A percentile compares a stretch with the other conserved stretches of the same genome.
phyloP scores from a whole-genome alignment of 257 asterid species.

The Primulina tabacum region DNA sequence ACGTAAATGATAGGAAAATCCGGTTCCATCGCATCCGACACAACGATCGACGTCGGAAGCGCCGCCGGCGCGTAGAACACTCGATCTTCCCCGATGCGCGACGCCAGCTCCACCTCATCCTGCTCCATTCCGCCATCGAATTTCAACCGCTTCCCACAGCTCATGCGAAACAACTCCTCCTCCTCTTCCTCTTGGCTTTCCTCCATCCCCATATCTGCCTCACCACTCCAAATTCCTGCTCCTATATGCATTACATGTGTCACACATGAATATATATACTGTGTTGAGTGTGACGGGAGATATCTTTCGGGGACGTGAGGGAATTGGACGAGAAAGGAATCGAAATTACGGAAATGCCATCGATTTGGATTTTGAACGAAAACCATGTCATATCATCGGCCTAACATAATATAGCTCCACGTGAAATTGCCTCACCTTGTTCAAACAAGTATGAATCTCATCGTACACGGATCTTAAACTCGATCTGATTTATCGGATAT shows the following conservation, averaged over 20 bases:
- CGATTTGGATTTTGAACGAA: too few relatives aligned
- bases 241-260: neutral
- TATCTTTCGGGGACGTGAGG: constrained; percentile 19
- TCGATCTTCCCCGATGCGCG: constrained; percentile 24
- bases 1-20: constrained; percentile 80
- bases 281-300: constrained; percentile 19
- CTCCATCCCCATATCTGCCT: constrained; percentile 41
- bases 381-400: too few relatives aligned
- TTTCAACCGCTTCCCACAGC: constrained; percentile 50
- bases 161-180: neutral
- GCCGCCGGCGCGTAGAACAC: constrained; percentile 49
- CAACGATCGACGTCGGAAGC: constrained; percentile 70
- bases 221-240: neutral
- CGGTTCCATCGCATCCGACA: constrained; percentile 72
- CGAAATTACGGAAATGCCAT: constrained; percentile 33
- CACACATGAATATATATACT: constrained; percentile 1
- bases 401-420: too few relatives aligned
- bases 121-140: constrained; percentile 30
- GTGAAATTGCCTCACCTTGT: too few relatives aligned
- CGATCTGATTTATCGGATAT: too few relatives aligned
- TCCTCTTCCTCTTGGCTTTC: constrained; percentile 34
- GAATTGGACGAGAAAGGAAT: constrained; percentile 9
- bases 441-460: too few relatives aligned
- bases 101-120: constrained; percentile 33
- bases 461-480: too few relatives aligned